Conservation (phyloP, 257 asterid species). For the Coffea eugenioides region DNA sequence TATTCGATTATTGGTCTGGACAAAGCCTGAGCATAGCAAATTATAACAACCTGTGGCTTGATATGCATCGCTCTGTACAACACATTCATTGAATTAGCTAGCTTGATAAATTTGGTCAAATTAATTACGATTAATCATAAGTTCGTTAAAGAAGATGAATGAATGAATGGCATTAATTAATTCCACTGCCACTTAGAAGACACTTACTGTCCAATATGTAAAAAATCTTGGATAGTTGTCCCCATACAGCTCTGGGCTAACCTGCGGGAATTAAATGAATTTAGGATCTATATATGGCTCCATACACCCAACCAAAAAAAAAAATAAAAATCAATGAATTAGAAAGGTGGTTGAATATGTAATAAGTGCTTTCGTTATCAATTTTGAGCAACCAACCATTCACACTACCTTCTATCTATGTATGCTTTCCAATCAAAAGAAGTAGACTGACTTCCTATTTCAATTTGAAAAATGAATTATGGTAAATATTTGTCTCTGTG, state of each 20-base stretch:
- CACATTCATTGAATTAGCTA: neutral
- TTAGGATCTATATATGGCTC: conserved; percentile 11
- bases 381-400: conserved; percentile 15
- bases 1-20: conserved; percentile 74
- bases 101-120: neutral
- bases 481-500: neutral
- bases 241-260: conserved; percentile 90
- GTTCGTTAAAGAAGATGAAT: neutral
- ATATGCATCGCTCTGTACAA: conserved; percentile 80
- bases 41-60: conserved; percentile 93
- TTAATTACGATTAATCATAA: neutral
- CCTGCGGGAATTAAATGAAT: conserved; percentile 46
- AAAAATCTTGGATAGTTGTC: conserved; percentile 83
- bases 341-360: conserved; percentile 42
- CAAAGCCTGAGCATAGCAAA: conserved; percentile 87
- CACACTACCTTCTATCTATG: neutral
- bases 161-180: no score
- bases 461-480: neutral
- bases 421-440: neutral
- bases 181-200: conserved; percentile 1
- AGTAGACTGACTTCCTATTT: neutral
- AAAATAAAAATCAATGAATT: neutral
- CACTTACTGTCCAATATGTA: conserved; percentile 93
- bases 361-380: conserved; percentile 31
- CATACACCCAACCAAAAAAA: no score